Percentiles rank a stretch among this genome's conserved stretches.
Evolutionary conservation across 768 basidiomycete species (phyloP).

Genomic region (Udeniomyces megalosporus): DNA sequence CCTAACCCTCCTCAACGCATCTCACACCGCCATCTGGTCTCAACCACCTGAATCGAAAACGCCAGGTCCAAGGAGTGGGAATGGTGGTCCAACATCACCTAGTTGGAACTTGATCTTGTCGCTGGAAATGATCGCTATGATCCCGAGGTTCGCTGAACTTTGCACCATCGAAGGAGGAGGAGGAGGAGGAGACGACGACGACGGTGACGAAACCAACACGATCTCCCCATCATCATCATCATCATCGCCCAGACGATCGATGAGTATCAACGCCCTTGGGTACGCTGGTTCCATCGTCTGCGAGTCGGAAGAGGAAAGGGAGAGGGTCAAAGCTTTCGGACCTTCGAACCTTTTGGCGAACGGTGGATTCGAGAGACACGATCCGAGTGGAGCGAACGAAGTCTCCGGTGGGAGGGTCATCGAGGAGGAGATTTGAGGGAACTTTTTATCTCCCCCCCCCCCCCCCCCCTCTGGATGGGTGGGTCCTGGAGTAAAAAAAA

Average conservation of each 20-base stretch:
- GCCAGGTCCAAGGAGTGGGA: background rate
- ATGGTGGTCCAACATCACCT: background rate
- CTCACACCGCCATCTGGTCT: slow-evolving; percentile 8
- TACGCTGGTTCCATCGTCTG: slow-evolving; percentile 6
- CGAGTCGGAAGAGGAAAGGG: slow-evolving; percentile 1
- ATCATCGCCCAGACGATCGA: background rate
- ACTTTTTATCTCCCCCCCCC: too few species aligned
- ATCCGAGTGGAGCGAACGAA: background rate
- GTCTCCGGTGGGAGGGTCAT: background rate
- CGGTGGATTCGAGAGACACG: background rate
- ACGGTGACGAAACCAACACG: too few species aligned
- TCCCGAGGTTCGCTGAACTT: slow-evolving; percentile 8
- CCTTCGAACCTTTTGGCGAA: background rate
- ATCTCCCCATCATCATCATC: too few species aligned
- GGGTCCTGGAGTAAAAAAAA: too few species aligned
- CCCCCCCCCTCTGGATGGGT: too few species aligned
- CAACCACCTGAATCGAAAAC: background rate
- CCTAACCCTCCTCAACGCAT: slow-evolving; percentile 10
- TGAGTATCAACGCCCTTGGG: slow-evolving; percentile 10
- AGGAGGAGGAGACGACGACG: too few species aligned
- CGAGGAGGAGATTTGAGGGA: too few species aligned
- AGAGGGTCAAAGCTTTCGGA: background rate
- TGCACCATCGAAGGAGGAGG: background rate
- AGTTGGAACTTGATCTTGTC: slow-evolving; percentile 10
- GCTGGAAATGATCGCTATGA: background rate